Conservation (phyloP, 179 eudicot genomes). For the Actinidia chinensis region DNA sequence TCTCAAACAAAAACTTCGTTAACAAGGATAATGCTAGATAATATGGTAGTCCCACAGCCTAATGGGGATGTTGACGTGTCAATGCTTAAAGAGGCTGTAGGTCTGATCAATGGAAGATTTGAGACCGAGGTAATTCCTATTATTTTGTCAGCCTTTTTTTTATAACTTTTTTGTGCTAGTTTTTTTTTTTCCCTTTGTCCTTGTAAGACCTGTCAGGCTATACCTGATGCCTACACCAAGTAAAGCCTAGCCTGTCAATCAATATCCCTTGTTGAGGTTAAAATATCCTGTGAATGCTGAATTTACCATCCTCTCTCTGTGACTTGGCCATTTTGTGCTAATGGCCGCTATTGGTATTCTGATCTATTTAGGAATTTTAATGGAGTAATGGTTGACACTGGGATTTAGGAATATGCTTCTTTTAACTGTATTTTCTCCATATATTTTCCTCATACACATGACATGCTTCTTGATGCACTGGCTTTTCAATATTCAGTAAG, state of each 20-base stretch:
- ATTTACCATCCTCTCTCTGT: neutral
- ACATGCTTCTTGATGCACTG: neutral
- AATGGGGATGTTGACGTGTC: conserved; percentile 82
- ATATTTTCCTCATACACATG: neutral
- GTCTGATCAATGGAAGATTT: conserved; percentile 62
- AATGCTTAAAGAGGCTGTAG: conserved; percentile 86
- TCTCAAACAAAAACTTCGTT: conserved; percentile 59
- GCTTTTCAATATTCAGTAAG: neutral
- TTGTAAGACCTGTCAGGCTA: neutral
- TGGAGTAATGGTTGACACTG: neutral
- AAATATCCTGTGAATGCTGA: neutral
- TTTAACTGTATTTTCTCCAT: neutral
- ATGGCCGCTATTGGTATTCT: neutral
- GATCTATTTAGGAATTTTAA: neutral
- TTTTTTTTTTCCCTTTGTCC: neutral
- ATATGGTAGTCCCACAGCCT: conserved; percentile 79
- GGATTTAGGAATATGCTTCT: neutral
- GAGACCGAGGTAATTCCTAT: conserved; percentile 75
- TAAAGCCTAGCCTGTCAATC: neutral
- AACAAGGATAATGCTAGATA: conserved; percentile 93
- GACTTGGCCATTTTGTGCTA: neutral
- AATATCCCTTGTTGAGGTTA: neutral
- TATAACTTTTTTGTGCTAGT: neutral
- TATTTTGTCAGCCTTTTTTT: neutral
- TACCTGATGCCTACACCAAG: neutral